Evolutionary conservation across 345 rosid species (phyloP), one percentile per base, ranked within the genome.

Genomic region (Theobroma cacao): DNA sequence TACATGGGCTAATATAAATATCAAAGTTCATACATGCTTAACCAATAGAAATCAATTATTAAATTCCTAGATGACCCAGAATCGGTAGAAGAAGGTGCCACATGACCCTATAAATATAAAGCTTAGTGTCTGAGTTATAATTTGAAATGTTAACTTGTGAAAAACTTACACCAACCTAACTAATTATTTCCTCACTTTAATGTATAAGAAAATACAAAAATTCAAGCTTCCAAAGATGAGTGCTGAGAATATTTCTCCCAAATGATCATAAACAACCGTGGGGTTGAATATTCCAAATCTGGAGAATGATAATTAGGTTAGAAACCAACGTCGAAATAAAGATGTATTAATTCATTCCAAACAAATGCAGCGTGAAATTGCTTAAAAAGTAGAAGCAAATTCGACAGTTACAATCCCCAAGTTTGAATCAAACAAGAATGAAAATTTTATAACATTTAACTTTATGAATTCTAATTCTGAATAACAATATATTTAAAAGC

Each of bases 211-310:
- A 86, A 91, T 74, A 80, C 99, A 97, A 85, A 97, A 91, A 76
- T 94, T 36, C 74, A 97, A 85, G 90, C 98, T 97, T 84, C 98
- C 98, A 58, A 93, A 86, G 67, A 94, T 91, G 17, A 94, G 91
- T 20, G 98, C 91, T 0, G 98, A 96, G 77, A 84, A 96, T 86
- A 96, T 96, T 85, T 96, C 99, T 60, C 99, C 99, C 86, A 96
- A 84, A 82, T 88, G 97, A 87, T 96, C 97, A 84, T 96, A 96
- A 78, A 96, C 97, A 82, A 93, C 63, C 0, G 97, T 60, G 28
- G 98, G 95, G 90, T 86, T 93, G 86, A 96, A 92, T 84, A 96
- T 90, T 30, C 98, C 94, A 80, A 88, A 94, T 98, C 99, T 94
- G 93, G 86, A 82, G 52, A 77, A 76, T 58, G 70, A 50, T 80